These are phyloP conservation scores for Collybia sordida DNA, from an alignment of 768 basidiomycete species.

Conservation along the genomic window DNA sequence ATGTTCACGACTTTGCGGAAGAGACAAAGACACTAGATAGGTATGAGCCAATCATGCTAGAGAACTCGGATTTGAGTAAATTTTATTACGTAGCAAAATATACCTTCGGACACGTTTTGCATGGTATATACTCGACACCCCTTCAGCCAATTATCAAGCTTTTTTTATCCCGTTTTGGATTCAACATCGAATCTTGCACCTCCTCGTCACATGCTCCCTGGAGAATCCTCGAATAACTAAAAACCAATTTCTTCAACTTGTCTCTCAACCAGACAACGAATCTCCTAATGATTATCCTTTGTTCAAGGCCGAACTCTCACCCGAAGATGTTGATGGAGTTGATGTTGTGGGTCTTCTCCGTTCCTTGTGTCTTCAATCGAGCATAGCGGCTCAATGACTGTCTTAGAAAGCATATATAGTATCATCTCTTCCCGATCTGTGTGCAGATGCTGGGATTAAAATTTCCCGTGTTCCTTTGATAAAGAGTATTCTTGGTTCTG, in stretches of 20 bases:
- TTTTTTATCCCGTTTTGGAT: slow-evolving; percentile 50
- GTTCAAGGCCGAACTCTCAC: neutral
- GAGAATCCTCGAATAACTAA: slow-evolving; percentile 34
- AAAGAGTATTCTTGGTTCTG: slow-evolving; percentile 27
- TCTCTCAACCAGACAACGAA: slow-evolving; percentile 24
- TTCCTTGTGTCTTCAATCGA: slow-evolving; percentile 1
- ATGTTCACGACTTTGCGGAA: slow-evolving; percentile 39
- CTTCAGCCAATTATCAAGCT: slow-evolving; percentile 42
- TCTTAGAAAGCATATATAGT: slow-evolving; percentile 45
- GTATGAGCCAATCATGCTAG: slow-evolving; percentile 26
- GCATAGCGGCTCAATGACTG: neutral
- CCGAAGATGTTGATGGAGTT: slow-evolving; percentile 36
- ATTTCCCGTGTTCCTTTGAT: slow-evolving; percentile 45
- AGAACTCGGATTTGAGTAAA: too few relatives aligned
- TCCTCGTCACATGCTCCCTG: slow-evolving; percentile 39
- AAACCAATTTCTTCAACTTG: slow-evolving; percentile 33
- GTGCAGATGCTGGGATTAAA: slow-evolving; percentile 20
- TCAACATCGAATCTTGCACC: slow-evolving; percentile 48
- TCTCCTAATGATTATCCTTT: neutral
- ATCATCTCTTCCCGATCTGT: slow-evolving; percentile 37
- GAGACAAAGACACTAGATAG: slow-evolving; percentile 36
- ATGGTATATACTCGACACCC: slow-evolving; percentile 67
- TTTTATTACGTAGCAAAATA: slow-evolving; percentile 44
- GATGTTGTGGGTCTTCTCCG: slow-evolving; percentile 39
- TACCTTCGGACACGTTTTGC: slow-evolving; percentile 61